Evolutionary conservation across 805 yeast genomes (phyloP).

Genomic region (Pichia insulana): DNA sequence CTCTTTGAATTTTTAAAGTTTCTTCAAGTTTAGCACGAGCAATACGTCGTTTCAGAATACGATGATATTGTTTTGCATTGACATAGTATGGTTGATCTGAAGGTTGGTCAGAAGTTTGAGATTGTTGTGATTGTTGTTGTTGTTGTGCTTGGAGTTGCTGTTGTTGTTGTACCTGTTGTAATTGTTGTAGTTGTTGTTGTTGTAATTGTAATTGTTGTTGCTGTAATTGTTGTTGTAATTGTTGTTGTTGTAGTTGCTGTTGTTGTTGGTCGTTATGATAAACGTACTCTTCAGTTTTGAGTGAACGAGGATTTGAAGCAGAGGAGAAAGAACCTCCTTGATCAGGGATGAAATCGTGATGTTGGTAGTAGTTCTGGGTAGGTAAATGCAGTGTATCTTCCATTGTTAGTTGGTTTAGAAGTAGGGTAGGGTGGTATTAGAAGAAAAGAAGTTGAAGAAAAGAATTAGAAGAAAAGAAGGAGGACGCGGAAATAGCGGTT

Average conservation of each 20-base stretch:
- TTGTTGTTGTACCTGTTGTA: neutral
- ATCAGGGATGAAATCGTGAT: slow-evolving; percentile 2
- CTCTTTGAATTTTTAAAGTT: slow-evolving; percentile 74
- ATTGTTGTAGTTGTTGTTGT: neutral
- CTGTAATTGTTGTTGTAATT: neutral
- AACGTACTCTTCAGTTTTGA: neutral
- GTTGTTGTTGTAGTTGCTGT: neutral
- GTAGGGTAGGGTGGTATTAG: neutral
- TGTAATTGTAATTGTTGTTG: neutral
- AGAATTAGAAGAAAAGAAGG: neutral
- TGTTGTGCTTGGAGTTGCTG: slow-evolving; percentile 4
- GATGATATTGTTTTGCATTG: slow-evolving; percentile 94
- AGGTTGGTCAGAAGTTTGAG: neutral
- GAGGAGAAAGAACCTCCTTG: neutral
- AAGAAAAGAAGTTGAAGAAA: neutral
- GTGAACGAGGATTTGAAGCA: neutral
- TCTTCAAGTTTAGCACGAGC: slow-evolving; percentile 94
- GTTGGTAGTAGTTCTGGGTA: slow-evolving; percentile 5
- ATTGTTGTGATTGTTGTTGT: slow-evolving; percentile 1
- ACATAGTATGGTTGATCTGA: slow-evolving; percentile 91
- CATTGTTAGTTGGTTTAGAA: neutral
- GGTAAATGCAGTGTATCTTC: slow-evolving; percentile 8
- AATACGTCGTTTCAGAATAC: slow-evolving; percentile 84
- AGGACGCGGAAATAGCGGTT: neutral
- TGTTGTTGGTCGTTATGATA: neutral